Evolutionary conservation across 768 basidiomycete genomes (phyloP).

Genomic region (Candolleomyces eurysporus): DNA sequence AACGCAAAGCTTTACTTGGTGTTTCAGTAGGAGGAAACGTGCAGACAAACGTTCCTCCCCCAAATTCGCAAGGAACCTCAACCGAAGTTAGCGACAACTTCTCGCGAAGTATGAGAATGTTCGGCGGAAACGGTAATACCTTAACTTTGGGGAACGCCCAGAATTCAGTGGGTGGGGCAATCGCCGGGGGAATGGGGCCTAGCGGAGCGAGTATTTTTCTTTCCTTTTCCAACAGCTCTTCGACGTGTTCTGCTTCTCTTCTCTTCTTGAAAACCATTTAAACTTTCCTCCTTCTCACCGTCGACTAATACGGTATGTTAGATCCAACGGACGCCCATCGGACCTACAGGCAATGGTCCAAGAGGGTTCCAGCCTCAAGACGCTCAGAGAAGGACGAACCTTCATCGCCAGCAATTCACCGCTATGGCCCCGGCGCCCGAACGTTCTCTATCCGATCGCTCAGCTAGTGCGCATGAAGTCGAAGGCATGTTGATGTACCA

Average conservation of each 20-base stretch:
- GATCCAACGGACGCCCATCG: conserved; percentile 71
- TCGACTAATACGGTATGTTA: conserved; percentile 21
- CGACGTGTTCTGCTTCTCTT: not conserved
- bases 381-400: conserved; percentile 28
- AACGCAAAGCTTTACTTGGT: conserved; percentile 73
- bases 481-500: conserved; percentile 55
- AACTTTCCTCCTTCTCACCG: not conserved
- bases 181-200: too few relatives aligned
- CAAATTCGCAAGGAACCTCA: conserved; percentile 1
- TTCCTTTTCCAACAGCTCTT: not conserved
- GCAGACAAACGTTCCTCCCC: conserved; percentile 15
- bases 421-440: conserved; percentile 27
- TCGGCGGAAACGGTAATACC: not conserved
- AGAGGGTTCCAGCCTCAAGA: conserved; percentile 2
- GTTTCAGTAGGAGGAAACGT: conserved; percentile 14
- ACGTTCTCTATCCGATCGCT: conserved; percentile 55
- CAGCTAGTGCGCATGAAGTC: conserved; percentile 72
- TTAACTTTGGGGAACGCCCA: not conserved
- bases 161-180: not conserved
- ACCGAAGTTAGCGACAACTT: conserved; percentile 40
- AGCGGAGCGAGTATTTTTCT: not conserved
- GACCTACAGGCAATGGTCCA: conserved; percentile 19
- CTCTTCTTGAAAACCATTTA: not conserved
- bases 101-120: not conserved
- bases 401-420: conserved; percentile 48